Evolutionary conservation across 2,329 filamentous ascomycete genomes (phyloP).

Genomic region (Periconia digitata): DNA sequence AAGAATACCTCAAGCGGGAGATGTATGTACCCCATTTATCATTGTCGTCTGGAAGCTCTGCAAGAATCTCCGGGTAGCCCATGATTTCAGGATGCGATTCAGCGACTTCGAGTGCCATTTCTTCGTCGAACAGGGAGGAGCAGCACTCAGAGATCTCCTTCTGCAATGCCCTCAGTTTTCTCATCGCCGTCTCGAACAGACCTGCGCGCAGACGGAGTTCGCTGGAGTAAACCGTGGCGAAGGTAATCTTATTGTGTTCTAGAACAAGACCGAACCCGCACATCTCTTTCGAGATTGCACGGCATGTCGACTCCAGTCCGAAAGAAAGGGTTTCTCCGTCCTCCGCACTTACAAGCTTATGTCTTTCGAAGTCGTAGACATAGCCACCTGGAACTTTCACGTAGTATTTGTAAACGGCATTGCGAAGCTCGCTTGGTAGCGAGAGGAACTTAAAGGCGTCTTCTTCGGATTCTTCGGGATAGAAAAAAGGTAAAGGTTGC

Average conservation of each 20-base stretch:
- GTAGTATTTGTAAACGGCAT: slow-evolving; percentile 4
- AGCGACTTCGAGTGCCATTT: too few relatives aligned
- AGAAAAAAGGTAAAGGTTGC: too few relatives aligned
- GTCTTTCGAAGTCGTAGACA: neutral
- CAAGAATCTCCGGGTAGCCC: too few relatives aligned
- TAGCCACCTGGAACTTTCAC: neutral
- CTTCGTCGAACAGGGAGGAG: neutral
- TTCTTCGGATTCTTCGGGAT: too few relatives aligned
- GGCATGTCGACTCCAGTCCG: slow-evolving; percentile 1
- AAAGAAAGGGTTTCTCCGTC: neutral
- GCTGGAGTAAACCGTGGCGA: neutral
- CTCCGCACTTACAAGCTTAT: neutral
- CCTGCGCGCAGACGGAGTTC: neutral
- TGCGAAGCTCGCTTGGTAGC: slow-evolving; percentile 2
- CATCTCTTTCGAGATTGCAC: neutral
- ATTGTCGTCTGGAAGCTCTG: too few relatives aligned
- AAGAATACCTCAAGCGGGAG: too few relatives aligned
- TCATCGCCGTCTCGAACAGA: neutral
- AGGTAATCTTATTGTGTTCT: neutral
- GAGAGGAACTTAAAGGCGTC: too few relatives aligned
- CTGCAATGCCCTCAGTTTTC: neutral
- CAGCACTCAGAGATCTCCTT: neutral
- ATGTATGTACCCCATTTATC: too few relatives aligned
- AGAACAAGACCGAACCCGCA: neutral
- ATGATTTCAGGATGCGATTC: too few relatives aligned